Evolutionary conservation across 2,329 filamentous ascomycete genomes (phyloP).

Genomic region (Chaetothyriales sp.): DNA sequence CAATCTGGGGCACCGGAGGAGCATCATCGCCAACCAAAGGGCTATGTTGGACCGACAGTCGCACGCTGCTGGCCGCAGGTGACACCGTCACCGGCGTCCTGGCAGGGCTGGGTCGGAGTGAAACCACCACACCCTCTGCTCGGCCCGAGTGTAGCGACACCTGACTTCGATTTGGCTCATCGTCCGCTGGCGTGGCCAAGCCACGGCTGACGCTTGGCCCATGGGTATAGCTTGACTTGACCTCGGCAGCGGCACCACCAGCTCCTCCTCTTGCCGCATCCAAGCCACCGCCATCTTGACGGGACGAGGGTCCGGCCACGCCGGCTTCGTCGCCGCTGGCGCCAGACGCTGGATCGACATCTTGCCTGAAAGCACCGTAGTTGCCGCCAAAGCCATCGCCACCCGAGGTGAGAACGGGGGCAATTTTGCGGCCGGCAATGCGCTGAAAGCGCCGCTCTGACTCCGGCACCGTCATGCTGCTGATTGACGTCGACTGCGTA

Average conservation of each 20-base stretch:
- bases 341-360: conserved; percentile 7
- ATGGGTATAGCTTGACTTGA: not conserved
- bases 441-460: conserved; percentile 38
- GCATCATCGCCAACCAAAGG: conserved; percentile 15
- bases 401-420: conserved; percentile 32
- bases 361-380: conserved; percentile 19
- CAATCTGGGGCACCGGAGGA: conserved; percentile 20
- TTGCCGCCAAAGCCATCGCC: conserved; percentile 32
- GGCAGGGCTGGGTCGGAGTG: conserved; percentile 31
- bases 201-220: conserved; percentile 4
- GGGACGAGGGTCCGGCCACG: conserved; percentile 20
- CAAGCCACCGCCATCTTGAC: conserved; percentile 20
- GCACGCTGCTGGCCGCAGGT: conserved; percentile 20
- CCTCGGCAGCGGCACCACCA: conserved; percentile 2
- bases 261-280: conserved; percentile 15
- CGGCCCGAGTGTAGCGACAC: conserved; percentile 16
- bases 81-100: conserved; percentile 29
- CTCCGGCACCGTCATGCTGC: conserved; percentile 18
- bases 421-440: conserved; percentile 35
- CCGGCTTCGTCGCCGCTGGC: conserved; percentile 12
- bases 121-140: conserved; percentile 20
- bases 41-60: conserved; percentile 13
- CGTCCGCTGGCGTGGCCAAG: conserved; percentile 5
- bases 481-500: conserved; percentile 24
- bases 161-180: conserved; percentile 6